Base-by-base conservation (phyloP, 2,329 filamentous ascomycete species). In the Stemphylium lycopersici region DNA sequence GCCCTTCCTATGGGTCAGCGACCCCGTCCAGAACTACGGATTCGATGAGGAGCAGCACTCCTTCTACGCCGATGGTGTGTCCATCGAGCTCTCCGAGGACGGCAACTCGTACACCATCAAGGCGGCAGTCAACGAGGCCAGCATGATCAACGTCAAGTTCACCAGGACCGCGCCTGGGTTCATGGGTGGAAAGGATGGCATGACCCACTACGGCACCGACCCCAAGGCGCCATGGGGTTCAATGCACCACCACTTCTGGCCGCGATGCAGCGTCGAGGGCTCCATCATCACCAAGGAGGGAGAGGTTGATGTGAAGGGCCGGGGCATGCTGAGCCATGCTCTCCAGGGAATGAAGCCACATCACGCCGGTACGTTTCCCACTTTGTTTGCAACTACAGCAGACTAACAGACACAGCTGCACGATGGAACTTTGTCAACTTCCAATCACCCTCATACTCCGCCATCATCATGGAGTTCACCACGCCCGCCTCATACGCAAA, bases 291-390 rank as follows among this genome's bases (percentile, higher is more conserved):
- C 92, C 56, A 84, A 90, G 67, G 87, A 91, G 31, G 91, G 91
- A 42, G 86, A 89, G 33, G 82, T 96, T 58, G 88, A 96, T 74
- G 87, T 96, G 75, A 88, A 86, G 69, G 93, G 93, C 52, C 85
- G 82, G 59, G 92, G 87, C 29, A 80, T 96, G 68, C 93, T 92
- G 78, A 83, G 89, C 63, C 89, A 95, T 75, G 93, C 91, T 36
- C 80, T 98, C 45, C 95, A 98, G 79, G 95, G 93, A 74, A 98
- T 98, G 93, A 99, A 99, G 84, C 95, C 95, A 36, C 95, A 99
- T 76, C 96, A 99, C 74, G 90, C 92, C 55, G 93, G 84, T 87
- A 79, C 67, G 79, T 67, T 43, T 37, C 26, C 29, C 37, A 4
- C 37, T 1, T 18, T 13, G 1, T 46, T 33, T 41, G n/a, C 24